Evolutionary conservation across 306 rosid species (phyloP), one percentile per base, ranked within the genome.

Genomic region (Cucurbita ficifolia): DNA sequence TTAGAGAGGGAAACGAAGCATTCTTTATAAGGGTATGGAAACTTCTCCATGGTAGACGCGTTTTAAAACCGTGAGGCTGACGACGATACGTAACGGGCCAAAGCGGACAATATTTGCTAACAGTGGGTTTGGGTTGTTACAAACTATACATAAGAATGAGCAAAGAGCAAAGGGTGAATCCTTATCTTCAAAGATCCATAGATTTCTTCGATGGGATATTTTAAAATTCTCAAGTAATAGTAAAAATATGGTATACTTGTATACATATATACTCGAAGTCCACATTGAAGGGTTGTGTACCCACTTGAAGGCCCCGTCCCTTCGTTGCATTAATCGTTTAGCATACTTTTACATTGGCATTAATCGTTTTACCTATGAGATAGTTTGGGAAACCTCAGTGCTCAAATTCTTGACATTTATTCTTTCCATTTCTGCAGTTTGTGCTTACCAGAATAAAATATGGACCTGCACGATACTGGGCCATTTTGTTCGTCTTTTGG

Each of bases 391-490:
- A 29, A 12, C 40, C 35, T 16, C 45, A 60, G 36, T 7, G 45
- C 22, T 35, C 67, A 35, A 6, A 40, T 16, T 60, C 45, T 13
- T 14, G 5, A 60, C 22, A 74, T 74, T 53, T 84, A 75, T 9
- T 60, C 39, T 69, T 75, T 67, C 62, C 18, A 65, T 72, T 82
- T 71, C 76, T 82, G 86, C 91, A 94, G 98, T 94, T 90, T 79
- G 97, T 94, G 85, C 97, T 94, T 18, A 89, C 92, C 57, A 94
- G 97, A 83, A 90, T 94, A 81, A 94, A 84, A 88, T 90, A 94
- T 39, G 97, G 97, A 81, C 97, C 95, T 64, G 98, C 98, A 57
- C 97, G 98, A 52, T 94, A 94, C 77, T 94, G 98, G 98, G 98
- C 98, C 64, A 94, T 94, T 79, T 81, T 94, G 84, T 94, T 91